Evolutionary conservation across 2,329 filamentous ascomycete species (phyloP), one percentile per base, ranked within the genome.

Genomic region (Calcarisporium arbuscula): DNA sequence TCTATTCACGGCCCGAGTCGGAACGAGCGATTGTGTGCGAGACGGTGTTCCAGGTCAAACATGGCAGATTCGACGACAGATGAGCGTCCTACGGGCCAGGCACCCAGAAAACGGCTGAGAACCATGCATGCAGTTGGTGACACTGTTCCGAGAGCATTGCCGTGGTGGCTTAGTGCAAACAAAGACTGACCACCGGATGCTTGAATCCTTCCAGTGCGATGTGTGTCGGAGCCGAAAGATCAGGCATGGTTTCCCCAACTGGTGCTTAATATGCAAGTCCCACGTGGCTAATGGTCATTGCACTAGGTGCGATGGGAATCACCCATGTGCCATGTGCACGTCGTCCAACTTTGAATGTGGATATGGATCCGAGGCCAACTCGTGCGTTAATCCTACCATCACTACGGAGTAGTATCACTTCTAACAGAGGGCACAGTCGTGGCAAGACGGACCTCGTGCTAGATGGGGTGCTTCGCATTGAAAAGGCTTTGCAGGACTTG

Each of bases 371-470:
- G 62, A 65, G 37, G 60, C 62, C 14, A 65, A 61, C 44, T 63
- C 62, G 62, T 65, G n/a, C n/a, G n/a, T n/a, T n/a, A n/a, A n/a
- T n/a, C n/a, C n/a, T n/a, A n/a, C n/a, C n/a, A n/a, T n/a, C n/a
- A n/a, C n/a, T n/a, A n/a, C n/a, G n/a, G n/a, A n/a, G n/a, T n/a
- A n/a, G n/a, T n/a, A n/a, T n/a, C n/a, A n/a, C n/a, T n/a, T n/a
- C n/a, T n/a, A n/a, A n/a, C n/a, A n/a, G n/a, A n/a, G n/a, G 14
- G 19, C 14, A 3, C 11, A 36, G 38, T 19, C 34, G 68, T 39
- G 67, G 67, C 19, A 72, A 72, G 45, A 70, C 62, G 28, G 69
- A 72, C 38, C 51, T 71, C 30, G 70, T 72, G 16, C 58, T 72
- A 4, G 68, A 71, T 38, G 66, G 67, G 5, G 65, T 70, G 4